These are phyloP conservation scores for Salix suchowensis DNA, from an alignment of 345 rosid species.

Conservation along the genomic window DNA sequence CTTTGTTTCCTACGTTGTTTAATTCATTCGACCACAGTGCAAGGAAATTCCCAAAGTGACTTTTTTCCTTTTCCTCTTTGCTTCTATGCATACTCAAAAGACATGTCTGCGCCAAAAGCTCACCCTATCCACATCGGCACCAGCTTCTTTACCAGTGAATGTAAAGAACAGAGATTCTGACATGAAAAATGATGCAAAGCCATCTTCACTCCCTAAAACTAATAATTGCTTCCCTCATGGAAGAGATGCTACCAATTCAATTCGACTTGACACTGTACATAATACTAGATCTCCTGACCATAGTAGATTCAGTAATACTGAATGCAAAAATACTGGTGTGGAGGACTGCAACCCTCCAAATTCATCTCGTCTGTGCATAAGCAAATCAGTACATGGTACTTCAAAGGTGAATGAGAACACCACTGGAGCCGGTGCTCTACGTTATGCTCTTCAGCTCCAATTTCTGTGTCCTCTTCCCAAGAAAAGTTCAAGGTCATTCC, in stretches of 20 bases:
- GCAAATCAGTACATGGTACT: constrained; percentile 9
- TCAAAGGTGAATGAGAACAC: constrained; percentile 13
- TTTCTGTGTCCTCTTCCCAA: constrained; percentile 17
- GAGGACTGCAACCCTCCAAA: constrained; percentile 12
- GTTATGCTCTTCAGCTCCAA: constrained; percentile 26
- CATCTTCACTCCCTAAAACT: constrained; percentile 7
- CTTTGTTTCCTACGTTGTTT: background rate
- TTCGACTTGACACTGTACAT: background rate
- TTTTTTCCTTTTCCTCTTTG: background rate
- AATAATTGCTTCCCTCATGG: constrained; percentile 8
- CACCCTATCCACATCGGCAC: constrained; percentile 55
- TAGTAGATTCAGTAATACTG: background rate
- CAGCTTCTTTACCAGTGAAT: background rate
- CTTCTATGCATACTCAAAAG: constrained; percentile 25
- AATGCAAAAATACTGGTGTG: background rate
- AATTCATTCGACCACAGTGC: background rate
- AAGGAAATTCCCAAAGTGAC: background rate
- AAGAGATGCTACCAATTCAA: background rate
- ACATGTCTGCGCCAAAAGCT: constrained; percentile 92
- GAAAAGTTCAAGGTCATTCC: constrained; percentile 14
- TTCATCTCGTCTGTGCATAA: background rate
- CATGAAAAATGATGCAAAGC: constrained; percentile 5
- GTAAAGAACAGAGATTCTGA: constrained; percentile 1
- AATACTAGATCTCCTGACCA: background rate
- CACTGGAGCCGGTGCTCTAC: constrained; percentile 19